phyloP scores from a whole-genome alignment of 2,329 filamentous ascomycete genomes.

The Arthrobotrys sphaeroides region DNA sequence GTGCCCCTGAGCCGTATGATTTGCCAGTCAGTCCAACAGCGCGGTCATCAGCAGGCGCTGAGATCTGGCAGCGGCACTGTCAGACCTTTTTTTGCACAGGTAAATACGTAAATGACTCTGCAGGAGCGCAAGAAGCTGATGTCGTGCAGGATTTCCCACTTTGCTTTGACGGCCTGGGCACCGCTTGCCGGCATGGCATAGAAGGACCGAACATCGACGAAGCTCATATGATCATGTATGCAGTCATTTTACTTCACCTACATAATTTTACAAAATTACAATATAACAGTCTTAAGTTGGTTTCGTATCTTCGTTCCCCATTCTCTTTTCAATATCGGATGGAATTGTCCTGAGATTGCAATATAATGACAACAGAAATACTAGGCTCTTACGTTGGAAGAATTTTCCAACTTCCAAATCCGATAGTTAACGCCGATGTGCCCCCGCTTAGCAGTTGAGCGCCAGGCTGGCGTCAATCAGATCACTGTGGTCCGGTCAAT shows the following conservation, averaged over 20 bases:
- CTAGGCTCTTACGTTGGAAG: slow-evolving; percentile 15
- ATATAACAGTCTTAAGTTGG: slow-evolving; percentile 3
- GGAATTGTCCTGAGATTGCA: not conserved
- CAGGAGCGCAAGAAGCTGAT: slow-evolving; percentile 1
- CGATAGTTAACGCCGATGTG: slow-evolving; percentile 27
- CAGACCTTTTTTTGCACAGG: slow-evolving; percentile 20
- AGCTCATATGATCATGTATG: not conserved
- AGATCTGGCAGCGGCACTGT: slow-evolving; percentile 9
- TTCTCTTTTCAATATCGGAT: not conserved
- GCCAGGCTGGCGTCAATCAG: slow-evolving; percentile 42
- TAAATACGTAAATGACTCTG: slow-evolving; percentile 19
- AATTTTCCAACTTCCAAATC: slow-evolving; percentile 45
- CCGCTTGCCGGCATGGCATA: slow-evolving; percentile 15
- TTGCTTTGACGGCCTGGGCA: not conserved
- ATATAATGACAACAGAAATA: slow-evolving; percentile 19
- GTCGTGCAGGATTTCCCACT: not conserved
- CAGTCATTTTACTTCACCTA: slow-evolving; percentile 1
- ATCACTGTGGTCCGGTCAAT: slow-evolving; percentile 10
- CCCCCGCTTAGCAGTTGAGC: slow-evolving; percentile 28
- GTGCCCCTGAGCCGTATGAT: slow-evolving; percentile 49
- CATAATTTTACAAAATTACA: slow-evolving; percentile 17
- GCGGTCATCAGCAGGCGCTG: slow-evolving; percentile 44
- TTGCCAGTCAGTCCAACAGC: slow-evolving; percentile 23
- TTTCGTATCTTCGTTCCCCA: slow-evolving; percentile 9
- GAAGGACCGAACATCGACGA: not conserved